phyloP scores from a whole-genome alignment of 2,329 filamentous ascomycete species.

The Fusarium euwallaceae region DNA sequence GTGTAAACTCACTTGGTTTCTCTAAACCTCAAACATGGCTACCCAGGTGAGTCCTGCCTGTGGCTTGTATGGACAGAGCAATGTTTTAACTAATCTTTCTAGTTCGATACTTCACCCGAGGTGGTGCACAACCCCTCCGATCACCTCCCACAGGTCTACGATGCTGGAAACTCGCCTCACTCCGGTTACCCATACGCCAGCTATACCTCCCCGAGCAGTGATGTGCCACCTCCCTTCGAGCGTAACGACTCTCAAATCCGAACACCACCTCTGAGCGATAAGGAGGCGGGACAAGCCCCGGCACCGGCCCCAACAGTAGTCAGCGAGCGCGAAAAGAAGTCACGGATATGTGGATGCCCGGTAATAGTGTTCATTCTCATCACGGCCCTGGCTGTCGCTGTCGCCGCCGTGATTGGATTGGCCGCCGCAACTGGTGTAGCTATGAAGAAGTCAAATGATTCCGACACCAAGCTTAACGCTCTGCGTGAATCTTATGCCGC shows the following conservation, averaged over 20 bases:
- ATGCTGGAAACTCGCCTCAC: neutral
- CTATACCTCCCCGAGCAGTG: neutral
- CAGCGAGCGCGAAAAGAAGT: neutral
- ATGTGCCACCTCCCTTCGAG: neutral
- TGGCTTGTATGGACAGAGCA: neutral
- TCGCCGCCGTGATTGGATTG: conserved; percentile 58
- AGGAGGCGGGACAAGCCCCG: neutral
- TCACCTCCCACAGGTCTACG: conserved; percentile 4
- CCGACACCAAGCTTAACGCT: conserved; percentile 48
- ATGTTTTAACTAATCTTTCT: neutral
- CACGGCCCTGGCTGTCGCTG: conserved; percentile 52
- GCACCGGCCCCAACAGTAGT: neutral
- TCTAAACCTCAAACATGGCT: neutral
- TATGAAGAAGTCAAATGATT: conserved; percentile 54
- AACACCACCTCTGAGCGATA: neutral
- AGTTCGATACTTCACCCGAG: conserved; percentile 13
- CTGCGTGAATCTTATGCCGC: conserved; percentile 18
- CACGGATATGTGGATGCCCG: conserved; percentile 44
- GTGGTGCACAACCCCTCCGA: conserved; percentile 6
- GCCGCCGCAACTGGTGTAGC: conserved; percentile 60
- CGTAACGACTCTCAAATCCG: neutral
- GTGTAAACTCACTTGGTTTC: too few species aligned
- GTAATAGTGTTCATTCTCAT: conserved; percentile 57
- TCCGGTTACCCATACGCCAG: neutral
- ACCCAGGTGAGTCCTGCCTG: neutral